Percentiles rank a stretch among this genome's conserved stretches.
Evolutionary conservation across 2,329 filamentous ascomycete genomes (phyloP).

Genomic region (Mycosphaerelloides madeirae): DNA sequence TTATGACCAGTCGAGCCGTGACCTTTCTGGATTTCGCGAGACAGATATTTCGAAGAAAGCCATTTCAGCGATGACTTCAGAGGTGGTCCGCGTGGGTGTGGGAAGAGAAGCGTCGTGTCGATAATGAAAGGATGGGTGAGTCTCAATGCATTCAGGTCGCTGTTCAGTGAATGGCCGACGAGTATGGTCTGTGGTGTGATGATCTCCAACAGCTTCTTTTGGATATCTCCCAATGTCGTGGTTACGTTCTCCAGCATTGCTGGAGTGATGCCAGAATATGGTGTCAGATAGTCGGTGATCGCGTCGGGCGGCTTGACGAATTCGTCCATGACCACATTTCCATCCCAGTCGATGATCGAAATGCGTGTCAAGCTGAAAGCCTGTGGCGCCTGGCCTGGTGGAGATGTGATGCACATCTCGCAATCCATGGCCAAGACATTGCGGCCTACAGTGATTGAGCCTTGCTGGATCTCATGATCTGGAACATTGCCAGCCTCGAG

Average conservation of each 20-base stretch:
- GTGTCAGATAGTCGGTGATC: conserved; percentile 90
- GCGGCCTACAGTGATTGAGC: conserved; percentile 77
- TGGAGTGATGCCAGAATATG: conserved; percentile 79
- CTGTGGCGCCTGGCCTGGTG: conserved; percentile 45
- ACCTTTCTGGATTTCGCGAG: conserved; percentile 80
- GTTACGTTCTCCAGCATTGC: conserved; percentile 77
- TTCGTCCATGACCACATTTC: conserved; percentile 76
- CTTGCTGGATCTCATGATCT: conserved; percentile 67
- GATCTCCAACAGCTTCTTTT: conserved; percentile 65
- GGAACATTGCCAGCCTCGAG: conserved; percentile 64
- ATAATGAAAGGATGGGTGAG: conserved; percentile 89
- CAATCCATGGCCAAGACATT: conserved; percentile 81
- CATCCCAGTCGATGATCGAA: conserved; percentile 82
- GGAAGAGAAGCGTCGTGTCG: conserved; percentile 85
- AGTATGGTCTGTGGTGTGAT: conserved; percentile 69
- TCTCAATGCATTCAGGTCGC: conserved; percentile 76
- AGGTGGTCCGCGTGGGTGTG: conserved; percentile 82
- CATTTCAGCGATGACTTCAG: conserved; percentile 89
- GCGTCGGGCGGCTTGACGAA: conserved; percentile 83
- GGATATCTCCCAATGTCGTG: conserved; percentile 78
- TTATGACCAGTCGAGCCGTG: conserved; percentile 72
- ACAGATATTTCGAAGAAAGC: conserved; percentile 79
- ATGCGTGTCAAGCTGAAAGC: conserved; percentile 83
- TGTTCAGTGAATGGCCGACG: conserved; percentile 75
- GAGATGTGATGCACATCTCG: conserved; percentile 90